These are phyloP conservation scores for Kurtzmaniella cleridarum DNA, from an alignment of 805 yeast species.

Conservation along the genomic window DNA sequence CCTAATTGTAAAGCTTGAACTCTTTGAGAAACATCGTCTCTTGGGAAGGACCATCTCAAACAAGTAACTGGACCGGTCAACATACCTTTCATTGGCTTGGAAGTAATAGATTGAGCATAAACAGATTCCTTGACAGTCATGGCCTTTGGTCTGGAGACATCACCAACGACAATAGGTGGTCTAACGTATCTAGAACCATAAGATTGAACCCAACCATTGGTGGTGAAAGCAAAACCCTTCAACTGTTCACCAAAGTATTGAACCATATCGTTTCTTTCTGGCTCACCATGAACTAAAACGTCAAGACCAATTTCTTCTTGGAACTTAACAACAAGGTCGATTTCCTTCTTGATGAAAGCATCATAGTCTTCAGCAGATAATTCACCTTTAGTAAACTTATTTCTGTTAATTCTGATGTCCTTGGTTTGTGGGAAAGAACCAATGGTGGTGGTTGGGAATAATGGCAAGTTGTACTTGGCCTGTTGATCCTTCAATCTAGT, in stretches of 20 bases:
- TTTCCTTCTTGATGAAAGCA: constrained; percentile 93
- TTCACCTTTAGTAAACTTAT: constrained; percentile 96
- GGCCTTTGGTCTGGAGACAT: constrained; percentile 95
- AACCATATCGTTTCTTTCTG: constrained; percentile 99
- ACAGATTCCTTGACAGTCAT: constrained; percentile 99
- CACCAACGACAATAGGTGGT: constrained; percentile 99
- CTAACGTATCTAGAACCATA: constrained; percentile 99
- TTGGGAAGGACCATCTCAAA: constrained; percentile 99
- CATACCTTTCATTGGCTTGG: constrained; percentile 99
- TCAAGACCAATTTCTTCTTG: constrained; percentile 99
- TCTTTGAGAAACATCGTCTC: constrained; percentile 93
- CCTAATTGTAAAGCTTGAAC: constrained; percentile 95
- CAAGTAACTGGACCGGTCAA: constrained; percentile 99
- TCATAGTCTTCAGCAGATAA: constrained; percentile 94
- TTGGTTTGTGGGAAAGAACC: constrained; percentile 99
- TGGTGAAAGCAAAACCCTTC: constrained; percentile 97
- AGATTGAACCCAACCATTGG: constrained; percentile 99
- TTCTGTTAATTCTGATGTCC: constrained; percentile 98
- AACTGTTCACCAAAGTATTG: constrained; percentile 99
- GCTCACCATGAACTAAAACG: constrained; percentile 99
- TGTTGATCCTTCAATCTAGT: constrained; percentile 85
- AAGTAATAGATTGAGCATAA: constrained; percentile 94
- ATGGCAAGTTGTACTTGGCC: constrained; percentile 84
- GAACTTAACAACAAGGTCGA: constrained; percentile 92
- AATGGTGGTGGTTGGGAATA: constrained; percentile 99